A percentile compares a stretch with the other conserved stretches of the same genome.
These are phyloP conservation scores for Papiliotrema nemorosa DNA, from an alignment of 1,284 basidiomycete species.

Conservation along the genomic window DNA sequence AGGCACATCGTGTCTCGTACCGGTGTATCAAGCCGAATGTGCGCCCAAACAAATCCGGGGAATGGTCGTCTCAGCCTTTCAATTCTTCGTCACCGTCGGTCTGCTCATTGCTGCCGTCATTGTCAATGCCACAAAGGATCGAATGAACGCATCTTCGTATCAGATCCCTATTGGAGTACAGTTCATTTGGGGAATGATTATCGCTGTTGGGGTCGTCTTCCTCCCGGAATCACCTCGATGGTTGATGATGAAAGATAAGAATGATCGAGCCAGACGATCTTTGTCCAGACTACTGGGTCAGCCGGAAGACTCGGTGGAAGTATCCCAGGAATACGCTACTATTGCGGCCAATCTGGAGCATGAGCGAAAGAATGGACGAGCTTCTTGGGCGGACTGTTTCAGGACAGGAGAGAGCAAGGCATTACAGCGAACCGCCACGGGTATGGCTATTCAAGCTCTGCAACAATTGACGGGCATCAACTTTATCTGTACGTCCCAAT, in stretches of 20 bases:
- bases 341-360: conserved; percentile 13
- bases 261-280: conserved; percentile 60
- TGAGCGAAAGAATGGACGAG: conserved; percentile 9
- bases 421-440: conserved; percentile 32
- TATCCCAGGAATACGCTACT: background rate
- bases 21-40: conserved; percentile 64
- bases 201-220: conserved; percentile 58
- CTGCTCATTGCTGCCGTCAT: conserved; percentile 65
- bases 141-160: conserved; percentile 50
- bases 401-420: conserved; percentile 23
- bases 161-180: conserved; percentile 68
- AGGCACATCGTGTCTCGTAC: conserved; percentile 32
- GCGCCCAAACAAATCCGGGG: conserved; percentile 78
- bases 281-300: background rate
- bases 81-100: conserved; percentile 74
- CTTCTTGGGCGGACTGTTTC: conserved; percentile 18
- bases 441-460: conserved; percentile 42
- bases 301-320: background rate
- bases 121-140: conserved; percentile 53
- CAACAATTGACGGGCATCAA: conserved; percentile 44
- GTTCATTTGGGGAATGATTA: conserved; percentile 63
- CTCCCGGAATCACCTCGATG: conserved; percentile 76
- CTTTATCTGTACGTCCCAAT: conserved; percentile 13
- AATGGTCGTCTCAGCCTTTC: conserved; percentile 73
- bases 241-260: conserved; percentile 63